Conservation (phyloP, 257 asterid genomes). For the Penstemon eatonii region DNA sequence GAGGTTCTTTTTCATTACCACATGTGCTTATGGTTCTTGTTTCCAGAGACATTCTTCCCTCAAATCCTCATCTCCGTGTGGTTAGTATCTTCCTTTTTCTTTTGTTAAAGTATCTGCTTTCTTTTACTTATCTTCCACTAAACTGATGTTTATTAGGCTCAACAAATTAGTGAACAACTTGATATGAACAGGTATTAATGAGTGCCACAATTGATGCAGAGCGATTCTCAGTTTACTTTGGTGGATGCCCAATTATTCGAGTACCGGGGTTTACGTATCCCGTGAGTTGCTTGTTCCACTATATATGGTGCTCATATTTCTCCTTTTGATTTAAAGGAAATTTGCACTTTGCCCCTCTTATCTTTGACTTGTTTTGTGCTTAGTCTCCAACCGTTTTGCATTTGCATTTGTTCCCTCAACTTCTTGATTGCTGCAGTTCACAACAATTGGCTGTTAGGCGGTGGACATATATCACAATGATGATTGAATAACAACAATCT, state of each 20-base stretch:
- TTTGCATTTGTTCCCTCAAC: too few relatives aligned
- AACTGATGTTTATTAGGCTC: slow-evolving; percentile 22
- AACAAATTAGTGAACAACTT: slow-evolving; percentile 27
- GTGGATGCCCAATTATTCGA: slow-evolving; percentile 82
- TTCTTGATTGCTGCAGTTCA: too few relatives aligned
- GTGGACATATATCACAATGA: too few relatives aligned
- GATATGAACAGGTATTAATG: slow-evolving; percentile 72
- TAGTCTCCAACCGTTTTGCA: too few relatives aligned
- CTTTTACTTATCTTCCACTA: background rate
- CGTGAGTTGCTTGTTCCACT: slow-evolving; percentile 41
- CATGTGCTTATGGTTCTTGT: slow-evolving; percentile 32
- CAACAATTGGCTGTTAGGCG: too few relatives aligned
- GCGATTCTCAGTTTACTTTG: slow-evolving; percentile 77
- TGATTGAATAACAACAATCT: too few relatives aligned
- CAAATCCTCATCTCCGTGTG: slow-evolving; percentile 81
- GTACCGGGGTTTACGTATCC: slow-evolving; percentile 97
- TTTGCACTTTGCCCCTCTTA: too few relatives aligned
- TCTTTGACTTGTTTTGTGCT: too few relatives aligned
- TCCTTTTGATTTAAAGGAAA: too few relatives aligned
- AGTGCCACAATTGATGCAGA: slow-evolving; percentile 97
- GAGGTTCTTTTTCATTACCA: background rate
- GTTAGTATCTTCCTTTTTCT: slow-evolving; percentile 46
- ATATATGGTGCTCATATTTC: background rate
- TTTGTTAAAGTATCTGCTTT: background rate
- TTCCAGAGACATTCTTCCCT: slow-evolving; percentile 85